Evolutionary conservation across 306 rosid genomes (phyloP), one percentile per base, ranked within the genome.

Genomic region (Quercus parvula): DNA sequence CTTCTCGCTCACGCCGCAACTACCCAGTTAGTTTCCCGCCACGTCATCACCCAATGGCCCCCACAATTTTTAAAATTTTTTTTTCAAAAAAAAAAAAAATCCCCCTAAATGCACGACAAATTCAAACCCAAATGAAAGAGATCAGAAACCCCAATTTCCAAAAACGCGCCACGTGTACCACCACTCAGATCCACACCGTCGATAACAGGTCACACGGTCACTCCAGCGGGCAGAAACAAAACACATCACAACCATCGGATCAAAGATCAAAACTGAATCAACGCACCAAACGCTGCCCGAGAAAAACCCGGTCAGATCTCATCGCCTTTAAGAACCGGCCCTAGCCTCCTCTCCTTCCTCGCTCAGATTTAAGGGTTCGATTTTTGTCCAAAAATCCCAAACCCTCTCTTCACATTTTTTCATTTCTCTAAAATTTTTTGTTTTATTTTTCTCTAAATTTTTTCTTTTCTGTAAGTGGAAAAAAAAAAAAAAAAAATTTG

Each of bases 321-420:
- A 46, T 52, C 71, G 90, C 94, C 98, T 92, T 95, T 92, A 95
- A 91, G 95, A 84, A 86, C 87, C 78, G 83, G 77, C 93, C 81
- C 17, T 55, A 18, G 85, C 90, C 85, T 28, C 79, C 70, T 77
- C 19, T 74, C 68, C 20, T 88, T 89, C 83, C 84, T 84, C 91
- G 93, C 92, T 70, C 98, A 89, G 91, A 89, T 85, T 68, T 83
- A 90, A 94, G 97, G 98, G 54, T 49, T 49, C 54, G 54, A 49
- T 49, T 49, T 82, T 73, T 76, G 46, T 41, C 12, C 24, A 71
- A 61, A 84, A 56, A 70, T 77, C 78, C 81, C 94, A 64, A 82
- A 85, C 90, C 97, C 93, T 73, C 56, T 71, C 56, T 24, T 41
- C 55, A 57, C 55, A 77, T 5, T 30, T 20, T 52, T 41, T 41